phyloP scores from a whole-genome alignment of 495 filamentous ascomycete species.

The Neurospora pannonica region DNA sequence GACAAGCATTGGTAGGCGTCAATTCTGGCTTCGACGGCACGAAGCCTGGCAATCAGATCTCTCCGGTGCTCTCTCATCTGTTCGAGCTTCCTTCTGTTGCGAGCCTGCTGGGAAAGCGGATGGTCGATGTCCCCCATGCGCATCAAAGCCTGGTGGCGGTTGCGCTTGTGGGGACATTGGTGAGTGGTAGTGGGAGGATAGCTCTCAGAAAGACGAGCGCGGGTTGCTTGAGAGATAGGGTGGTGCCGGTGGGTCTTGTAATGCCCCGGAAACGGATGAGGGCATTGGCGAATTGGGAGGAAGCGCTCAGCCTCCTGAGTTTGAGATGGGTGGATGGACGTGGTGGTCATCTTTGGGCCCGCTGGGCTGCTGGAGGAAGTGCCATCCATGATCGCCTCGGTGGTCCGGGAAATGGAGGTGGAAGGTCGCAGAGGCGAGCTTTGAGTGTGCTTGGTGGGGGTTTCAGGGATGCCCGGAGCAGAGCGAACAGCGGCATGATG shows the following conservation, averaged over 20 bases:
- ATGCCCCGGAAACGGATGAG: neutral
- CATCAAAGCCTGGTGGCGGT: neutral
- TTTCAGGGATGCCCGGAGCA: neutral
- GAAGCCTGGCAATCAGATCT: neutral
- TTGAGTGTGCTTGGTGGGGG: neutral
- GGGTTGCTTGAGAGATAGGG: neutral
- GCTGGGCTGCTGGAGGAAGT: neutral
- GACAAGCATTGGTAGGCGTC: neutral
- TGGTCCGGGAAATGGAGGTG: neutral
- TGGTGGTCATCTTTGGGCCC: neutral
- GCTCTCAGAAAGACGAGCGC: neutral
- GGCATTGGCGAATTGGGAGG: neutral
- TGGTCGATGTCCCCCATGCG: neutral
- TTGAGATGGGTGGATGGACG: neutral
- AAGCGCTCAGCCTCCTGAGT: neutral
- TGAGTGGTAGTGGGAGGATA: too few species aligned
- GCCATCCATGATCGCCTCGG: neutral
- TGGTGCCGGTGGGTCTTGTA: neutral
- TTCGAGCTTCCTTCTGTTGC: neutral
- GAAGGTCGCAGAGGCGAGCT: neutral
- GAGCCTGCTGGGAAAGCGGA: neutral
- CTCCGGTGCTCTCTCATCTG: neutral
- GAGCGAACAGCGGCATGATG: neutral
- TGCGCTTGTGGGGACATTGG: neutral
- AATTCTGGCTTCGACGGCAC: neutral